phyloP scores from a whole-genome alignment of 1,284 basidiomycete genomes.

The Termitomyces sp. region DNA sequence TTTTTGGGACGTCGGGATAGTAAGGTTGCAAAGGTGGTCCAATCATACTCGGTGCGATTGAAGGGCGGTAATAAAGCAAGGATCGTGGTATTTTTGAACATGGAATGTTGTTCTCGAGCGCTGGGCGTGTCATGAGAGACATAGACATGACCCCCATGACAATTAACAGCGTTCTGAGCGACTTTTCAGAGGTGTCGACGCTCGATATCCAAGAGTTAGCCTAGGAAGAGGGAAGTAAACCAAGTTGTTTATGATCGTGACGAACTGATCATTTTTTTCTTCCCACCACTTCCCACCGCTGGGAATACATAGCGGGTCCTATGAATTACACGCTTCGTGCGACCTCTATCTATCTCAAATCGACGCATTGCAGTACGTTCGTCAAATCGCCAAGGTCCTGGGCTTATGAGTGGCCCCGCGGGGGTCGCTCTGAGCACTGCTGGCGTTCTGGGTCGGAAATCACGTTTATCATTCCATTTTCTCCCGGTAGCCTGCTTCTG shows the following conservation, averaged over 20 bases:
- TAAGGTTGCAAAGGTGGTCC: conserved; percentile 2
- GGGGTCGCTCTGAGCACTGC: neutral
- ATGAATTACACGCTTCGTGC: neutral
- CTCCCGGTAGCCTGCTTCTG: neutral
- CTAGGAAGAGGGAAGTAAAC: neutral
- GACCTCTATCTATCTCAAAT: neutral
- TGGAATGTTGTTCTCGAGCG: neutral
- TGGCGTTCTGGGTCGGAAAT: neutral
- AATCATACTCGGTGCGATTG: conserved; percentile 16
- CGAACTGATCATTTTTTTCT: neutral
- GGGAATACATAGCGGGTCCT: conserved; percentile 9
- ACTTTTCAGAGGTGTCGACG: neutral
- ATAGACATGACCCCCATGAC: neutral
- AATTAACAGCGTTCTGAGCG: neutral
- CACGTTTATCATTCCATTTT: neutral
- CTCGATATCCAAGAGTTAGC: neutral
- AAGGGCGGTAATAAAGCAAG: neutral
- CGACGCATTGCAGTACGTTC: neutral
- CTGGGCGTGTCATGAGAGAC: neutral
- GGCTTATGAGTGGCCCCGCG: neutral
- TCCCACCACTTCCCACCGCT: conserved; percentile 14
- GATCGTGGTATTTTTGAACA: conserved; percentile 9
- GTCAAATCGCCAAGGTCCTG: neutral
- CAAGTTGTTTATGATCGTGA: neutral
- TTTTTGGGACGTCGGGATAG: conserved; percentile 2